Conservation (phyloP, 1,284 basidiomycete species). For the Ganoderma lucidum region DNA sequence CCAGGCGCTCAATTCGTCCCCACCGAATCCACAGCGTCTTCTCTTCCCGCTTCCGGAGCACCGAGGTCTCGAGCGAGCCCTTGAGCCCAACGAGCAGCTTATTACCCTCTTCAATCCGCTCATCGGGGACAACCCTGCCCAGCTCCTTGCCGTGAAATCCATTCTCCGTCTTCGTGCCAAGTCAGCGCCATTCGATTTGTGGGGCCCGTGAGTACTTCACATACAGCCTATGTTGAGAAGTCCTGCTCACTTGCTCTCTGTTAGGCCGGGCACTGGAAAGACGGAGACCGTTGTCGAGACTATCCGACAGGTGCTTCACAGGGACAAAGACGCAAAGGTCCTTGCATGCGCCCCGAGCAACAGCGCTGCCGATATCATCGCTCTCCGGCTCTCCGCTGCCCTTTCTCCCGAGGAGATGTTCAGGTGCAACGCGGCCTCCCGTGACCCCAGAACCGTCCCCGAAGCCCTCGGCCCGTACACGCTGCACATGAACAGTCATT, state of each 20-base stretch:
- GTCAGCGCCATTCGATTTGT: conserved; percentile 64
- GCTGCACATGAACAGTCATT: conserved; percentile 48
- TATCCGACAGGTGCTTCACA: conserved; percentile 61
- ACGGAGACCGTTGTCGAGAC: conserved; percentile 73
- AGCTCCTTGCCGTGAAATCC: conserved; percentile 60
- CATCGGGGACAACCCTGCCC: conserved; percentile 57
- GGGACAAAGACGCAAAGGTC: conserved; percentile 53
- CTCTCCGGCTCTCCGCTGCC: conserved; percentile 50
- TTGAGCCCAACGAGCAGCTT: conserved; percentile 27
- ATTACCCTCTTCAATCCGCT: conserved; percentile 48
- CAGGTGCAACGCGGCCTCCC: conserved; percentile 70
- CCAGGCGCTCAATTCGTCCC: conserved; percentile 56
- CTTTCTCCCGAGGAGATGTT: conserved; percentile 55
- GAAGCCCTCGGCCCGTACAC: conserved; percentile 53
- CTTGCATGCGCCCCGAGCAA: conserved; percentile 73
- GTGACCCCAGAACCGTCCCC: conserved; percentile 53
- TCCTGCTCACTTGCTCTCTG: background rate
- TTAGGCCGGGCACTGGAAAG: conserved; percentile 72
- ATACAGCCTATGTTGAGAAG: too few relatives aligned
- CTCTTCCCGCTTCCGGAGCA: conserved; percentile 51
- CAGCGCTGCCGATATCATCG: conserved; percentile 68
- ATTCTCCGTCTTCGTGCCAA: conserved; percentile 55
- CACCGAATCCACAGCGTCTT: conserved; percentile 46
- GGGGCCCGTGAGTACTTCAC: conserved; percentile 64
- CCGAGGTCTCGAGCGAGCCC: conserved; percentile 30